phyloP scores from a whole-genome alignment of 1,284 basidiomycete species.

The Fomitopsis pinicola region DNA sequence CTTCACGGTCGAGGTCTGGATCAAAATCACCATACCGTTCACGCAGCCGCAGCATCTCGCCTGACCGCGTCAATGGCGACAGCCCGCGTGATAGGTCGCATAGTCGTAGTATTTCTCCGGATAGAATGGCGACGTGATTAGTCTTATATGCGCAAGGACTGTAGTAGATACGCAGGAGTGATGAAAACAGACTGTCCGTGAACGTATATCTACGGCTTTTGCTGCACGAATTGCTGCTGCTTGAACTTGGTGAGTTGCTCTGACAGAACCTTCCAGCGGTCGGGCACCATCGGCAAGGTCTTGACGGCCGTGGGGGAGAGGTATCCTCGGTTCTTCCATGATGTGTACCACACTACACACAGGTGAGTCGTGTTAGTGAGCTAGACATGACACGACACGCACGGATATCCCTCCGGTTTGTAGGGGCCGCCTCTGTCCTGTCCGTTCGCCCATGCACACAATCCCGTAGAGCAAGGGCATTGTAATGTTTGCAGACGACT shows the following conservation, averaged over 20 bases:
- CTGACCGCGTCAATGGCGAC: constrained; percentile 44
- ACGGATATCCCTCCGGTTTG: constrained; percentile 84
- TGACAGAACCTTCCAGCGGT: constrained; percentile 65
- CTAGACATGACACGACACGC: constrained; percentile 27
- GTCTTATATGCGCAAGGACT: constrained; percentile 38
- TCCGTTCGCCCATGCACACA: constrained; percentile 72
- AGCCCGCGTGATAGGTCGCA: constrained; percentile 18
- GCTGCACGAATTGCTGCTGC: constrained; percentile 49
- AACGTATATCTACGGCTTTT: constrained; percentile 27
- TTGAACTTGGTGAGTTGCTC: constrained; percentile 58
- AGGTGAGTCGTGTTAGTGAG: constrained; percentile 1
- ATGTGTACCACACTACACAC: constrained; percentile 72
- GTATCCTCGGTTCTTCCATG: constrained; percentile 69
- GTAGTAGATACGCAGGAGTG: neutral
- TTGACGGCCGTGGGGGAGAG: constrained; percentile 54
- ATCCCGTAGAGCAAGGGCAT: constrained; percentile 78
- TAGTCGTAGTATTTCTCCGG: constrained; percentile 24
- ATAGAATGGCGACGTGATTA: constrained; percentile 13
- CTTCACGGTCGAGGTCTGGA: constrained; percentile 45
- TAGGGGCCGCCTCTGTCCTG: constrained; percentile 71
- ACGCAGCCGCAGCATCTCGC: constrained; percentile 56
- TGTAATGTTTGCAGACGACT: constrained; percentile 92
- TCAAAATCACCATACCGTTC: constrained; percentile 44
- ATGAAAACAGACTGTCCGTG: neutral
- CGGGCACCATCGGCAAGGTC: constrained; percentile 58